Base-by-base conservation (phyloP, 371 early-diverging fungal genomes). In the Mucor lusitanicus region DNA sequence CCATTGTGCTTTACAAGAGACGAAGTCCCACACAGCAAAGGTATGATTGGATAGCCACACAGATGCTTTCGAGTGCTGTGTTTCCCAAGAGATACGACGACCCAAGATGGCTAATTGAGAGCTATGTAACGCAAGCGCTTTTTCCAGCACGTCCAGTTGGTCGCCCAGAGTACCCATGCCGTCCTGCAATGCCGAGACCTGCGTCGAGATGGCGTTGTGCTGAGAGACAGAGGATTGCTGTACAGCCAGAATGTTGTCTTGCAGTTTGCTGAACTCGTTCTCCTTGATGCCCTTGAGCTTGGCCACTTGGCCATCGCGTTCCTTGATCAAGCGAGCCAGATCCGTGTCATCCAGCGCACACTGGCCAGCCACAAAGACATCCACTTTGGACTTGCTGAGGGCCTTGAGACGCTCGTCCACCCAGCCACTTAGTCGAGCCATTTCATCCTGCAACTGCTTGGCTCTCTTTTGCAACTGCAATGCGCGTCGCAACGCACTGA, bases 381-480 rank as follows among this genome's bases (percentile, higher is more conserved):
- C 80, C 8, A 74, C 65, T 28, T 72, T 72, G 0, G 70, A 46
- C 19, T 72, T 71, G 3, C 68, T 44, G 13, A 81, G 50, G 0
- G 68, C 32, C 23, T 58, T 59, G 27, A 72, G 53, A 13, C 76
- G 72, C 40, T 81, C 74, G 33, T 71, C 79, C 8, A 78, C 74
- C 77, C 75, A 78, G 13, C 63, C 59, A 1, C 39, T 46, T 15
- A 85, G 62, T 3, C 77, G 55, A 2, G 40, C 33, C 8, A 79
- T 67, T 68, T 83, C 83, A n/a, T 80, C 71, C 19, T 71, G 69
- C 17, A 73, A 60, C 21, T 80, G 77, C 12, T 75, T 67, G 3
- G 72, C 69, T 13, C 68, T 64, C 33, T 72, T 73, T 23, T 76
- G 72, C 3, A 78, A 59, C 33, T 77, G 69, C 17, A 86, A 50